Conservation (phyloP, 108 stramenopile species). For the Pseudonitzschia delicatissima region DNA sequence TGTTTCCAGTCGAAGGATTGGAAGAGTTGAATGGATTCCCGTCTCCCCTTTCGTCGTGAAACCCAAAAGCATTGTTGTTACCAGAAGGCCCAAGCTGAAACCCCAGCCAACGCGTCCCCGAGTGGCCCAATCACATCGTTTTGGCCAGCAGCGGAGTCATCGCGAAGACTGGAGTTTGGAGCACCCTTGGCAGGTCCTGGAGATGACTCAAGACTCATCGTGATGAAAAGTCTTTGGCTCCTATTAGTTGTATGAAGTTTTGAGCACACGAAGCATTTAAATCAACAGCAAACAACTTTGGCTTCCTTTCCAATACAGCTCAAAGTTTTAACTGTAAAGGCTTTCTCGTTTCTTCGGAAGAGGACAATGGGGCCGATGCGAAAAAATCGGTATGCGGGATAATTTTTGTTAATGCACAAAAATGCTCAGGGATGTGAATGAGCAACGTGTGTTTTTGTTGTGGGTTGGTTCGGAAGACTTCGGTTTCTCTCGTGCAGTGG, state of each 20-base stretch:
- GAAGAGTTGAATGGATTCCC: constrained; percentile 19
- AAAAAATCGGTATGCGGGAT: background rate
- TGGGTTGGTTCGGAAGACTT: background rate
- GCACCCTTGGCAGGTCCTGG: constrained; percentile 11
- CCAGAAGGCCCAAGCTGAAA: constrained; percentile 30
- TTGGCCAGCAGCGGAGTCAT: constrained; percentile 8
- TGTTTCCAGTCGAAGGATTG: background rate
- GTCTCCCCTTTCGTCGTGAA: too few species aligned
- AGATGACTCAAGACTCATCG: constrained; percentile 31
- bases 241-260: background rate
- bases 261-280: constrained; percentile 1
- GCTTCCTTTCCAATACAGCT: background rate
- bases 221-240: constrained; percentile 8
- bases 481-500: constrained; percentile 3
- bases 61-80: constrained; percentile 20
- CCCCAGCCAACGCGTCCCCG: constrained; percentile 48
- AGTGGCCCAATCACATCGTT: constrained; percentile 35
- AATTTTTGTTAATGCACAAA: background rate
- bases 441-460: background rate
- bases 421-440: background rate
- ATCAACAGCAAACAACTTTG: background rate
- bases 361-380: background rate
- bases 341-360: too few species aligned
- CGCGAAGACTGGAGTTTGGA: constrained; percentile 11
- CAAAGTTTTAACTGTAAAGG: too few species aligned